Percentiles rank a stretch among this genome's conserved stretches.
Evolutionary conservation across 495 filamentous ascomycete species (phyloP).

Genomic region (Polyplosphaeria fusca): DNA sequence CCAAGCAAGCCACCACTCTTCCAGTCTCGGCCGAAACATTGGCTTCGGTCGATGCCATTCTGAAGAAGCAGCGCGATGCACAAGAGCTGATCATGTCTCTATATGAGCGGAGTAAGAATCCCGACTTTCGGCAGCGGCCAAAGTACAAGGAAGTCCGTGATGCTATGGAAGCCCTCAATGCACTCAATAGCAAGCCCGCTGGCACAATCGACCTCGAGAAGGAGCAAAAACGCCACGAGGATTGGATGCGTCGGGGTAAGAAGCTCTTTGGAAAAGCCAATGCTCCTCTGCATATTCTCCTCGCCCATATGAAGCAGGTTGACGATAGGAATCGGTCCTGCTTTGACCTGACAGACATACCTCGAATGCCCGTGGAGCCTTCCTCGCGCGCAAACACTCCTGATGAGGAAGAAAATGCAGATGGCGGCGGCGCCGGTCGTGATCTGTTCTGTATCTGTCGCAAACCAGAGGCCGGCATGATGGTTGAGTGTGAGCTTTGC

Average conservation of each 20-base stretch:
- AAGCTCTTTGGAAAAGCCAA: conserved; percentile 99
- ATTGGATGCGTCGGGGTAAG: conserved; percentile 99
- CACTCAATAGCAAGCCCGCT: conserved; percentile 84
- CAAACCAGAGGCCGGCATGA: conserved; percentile 90
- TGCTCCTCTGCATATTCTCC: conserved; percentile 90
- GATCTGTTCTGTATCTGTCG: conserved; percentile 98
- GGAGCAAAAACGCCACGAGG: conserved; percentile 92
- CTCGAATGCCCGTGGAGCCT: conserved; percentile 86
- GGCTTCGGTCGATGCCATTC: conserved; percentile 79
- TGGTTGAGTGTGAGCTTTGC: conserved; percentile 98
- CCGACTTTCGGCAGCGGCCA: conserved; percentile 74
- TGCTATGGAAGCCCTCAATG: conserved; percentile 78
- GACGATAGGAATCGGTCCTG: conserved; percentile 82
- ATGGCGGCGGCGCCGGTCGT: conserved; percentile 53
- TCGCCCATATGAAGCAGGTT: conserved; percentile 91
- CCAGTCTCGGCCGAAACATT: conserved; percentile 81
- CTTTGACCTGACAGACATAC: conserved; percentile 89
- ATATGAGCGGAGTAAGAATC: conserved; percentile 69
- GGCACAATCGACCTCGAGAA: conserved; percentile 92
- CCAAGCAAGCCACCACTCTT: conserved; percentile 66
- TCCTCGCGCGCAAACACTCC: conserved; percentile 82
- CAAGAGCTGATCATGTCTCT: conserved; percentile 80
- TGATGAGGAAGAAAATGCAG: conserved; percentile 57
- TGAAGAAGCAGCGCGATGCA: conserved; percentile 94
- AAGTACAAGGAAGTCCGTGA: conserved; percentile 88